phyloP scores from a whole-genome alignment of 352 stramenopile species.

The Globisporangium yorkense region DNA sequence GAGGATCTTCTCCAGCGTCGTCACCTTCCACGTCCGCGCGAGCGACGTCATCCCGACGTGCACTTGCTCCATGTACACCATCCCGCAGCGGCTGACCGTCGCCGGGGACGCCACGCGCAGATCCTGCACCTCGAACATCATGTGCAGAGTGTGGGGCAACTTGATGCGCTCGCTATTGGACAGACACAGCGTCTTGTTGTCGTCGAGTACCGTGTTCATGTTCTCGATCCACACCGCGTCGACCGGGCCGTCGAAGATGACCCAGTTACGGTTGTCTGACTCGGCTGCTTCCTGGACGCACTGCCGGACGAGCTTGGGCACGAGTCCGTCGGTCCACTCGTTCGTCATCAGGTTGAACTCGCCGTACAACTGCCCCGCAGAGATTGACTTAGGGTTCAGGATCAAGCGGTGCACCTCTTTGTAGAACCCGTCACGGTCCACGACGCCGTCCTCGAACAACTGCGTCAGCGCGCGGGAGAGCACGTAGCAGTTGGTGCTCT shows the following conservation, averaged over 20 bases:
- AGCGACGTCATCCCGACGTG: constrained; percentile 75
- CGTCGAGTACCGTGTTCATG: constrained; percentile 88
- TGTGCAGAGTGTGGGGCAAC: constrained; percentile 79
- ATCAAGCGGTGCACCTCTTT: constrained; percentile 84
- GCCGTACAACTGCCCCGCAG: constrained; percentile 92
- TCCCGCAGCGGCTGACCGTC: constrained; percentile 87
- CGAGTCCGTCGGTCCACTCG: constrained; percentile 92
- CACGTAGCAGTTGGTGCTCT: constrained; percentile 83
- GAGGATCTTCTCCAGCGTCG: constrained; percentile 65
- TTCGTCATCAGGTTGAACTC: constrained; percentile 93
- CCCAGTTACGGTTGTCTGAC: constrained; percentile 85
- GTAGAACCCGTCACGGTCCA: constrained; percentile 83
- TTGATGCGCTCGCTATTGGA: constrained; percentile 88
- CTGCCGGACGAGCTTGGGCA: constrained; percentile 90
- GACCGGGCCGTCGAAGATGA: constrained; percentile 88
- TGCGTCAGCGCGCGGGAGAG: constrained; percentile 67
- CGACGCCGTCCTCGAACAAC: constrained; percentile 70
- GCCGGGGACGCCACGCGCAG: constrained; percentile 84
- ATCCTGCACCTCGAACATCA: constrained; percentile 93
- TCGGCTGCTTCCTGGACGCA: constrained; percentile 76
- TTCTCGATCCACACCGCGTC: constrained; percentile 93
- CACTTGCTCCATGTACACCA: constrained; percentile 92
- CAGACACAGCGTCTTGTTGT: constrained; percentile 86
- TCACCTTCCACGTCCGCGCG: constrained; percentile 70
- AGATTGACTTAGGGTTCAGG: constrained; percentile 95